A percentile compares a stretch with the other conserved stretches of the same genome.
Evolutionary conservation across 1,139 yeast genomes (phyloP).

Genomic region (Saccharomyces hybrid): DNA sequence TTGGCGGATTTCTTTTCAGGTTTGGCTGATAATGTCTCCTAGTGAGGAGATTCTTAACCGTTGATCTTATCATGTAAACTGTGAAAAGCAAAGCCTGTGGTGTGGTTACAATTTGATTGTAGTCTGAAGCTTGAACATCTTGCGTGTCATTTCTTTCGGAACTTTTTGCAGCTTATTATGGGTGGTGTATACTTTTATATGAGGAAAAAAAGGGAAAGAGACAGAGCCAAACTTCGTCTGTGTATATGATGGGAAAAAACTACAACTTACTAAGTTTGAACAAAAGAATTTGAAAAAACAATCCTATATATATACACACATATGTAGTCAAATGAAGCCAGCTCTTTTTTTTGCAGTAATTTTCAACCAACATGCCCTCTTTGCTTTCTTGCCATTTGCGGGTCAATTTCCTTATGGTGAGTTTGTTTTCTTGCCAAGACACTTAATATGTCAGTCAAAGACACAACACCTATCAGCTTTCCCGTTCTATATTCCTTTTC

Average conservation of each 20-base stretch:
- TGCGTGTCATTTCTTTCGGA: no score
- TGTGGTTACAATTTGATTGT: no score
- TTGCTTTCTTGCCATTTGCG: slow-evolving; percentile 75
- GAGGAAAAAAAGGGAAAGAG: no score
- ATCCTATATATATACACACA: background rate
- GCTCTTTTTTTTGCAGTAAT: background rate
- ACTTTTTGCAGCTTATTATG: no score
- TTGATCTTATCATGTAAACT: background rate
- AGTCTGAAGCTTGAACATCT: no score
- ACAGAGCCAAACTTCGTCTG: no score
- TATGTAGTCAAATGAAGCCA: background rate
- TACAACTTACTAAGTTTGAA: no score
- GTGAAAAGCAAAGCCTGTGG: no score
- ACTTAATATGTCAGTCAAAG: slow-evolving; percentile 80
- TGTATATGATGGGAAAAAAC: background rate
- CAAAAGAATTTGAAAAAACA: background rate
- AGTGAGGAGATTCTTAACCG: background rate
- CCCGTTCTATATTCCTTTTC: slow-evolving; percentile 50
- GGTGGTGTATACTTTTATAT: no score
- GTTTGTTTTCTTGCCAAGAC: slow-evolving; percentile 64
- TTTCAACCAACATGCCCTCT: slow-evolving; percentile 45
- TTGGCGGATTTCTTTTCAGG: background rate
- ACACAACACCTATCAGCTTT: slow-evolving; percentile 77
- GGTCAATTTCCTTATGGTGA: slow-evolving; percentile 58
- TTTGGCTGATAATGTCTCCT: background rate